Evolutionary conservation across 768 basidiomycete species (phyloP).

Genomic region (Mrakia hoshinonis): DNA sequence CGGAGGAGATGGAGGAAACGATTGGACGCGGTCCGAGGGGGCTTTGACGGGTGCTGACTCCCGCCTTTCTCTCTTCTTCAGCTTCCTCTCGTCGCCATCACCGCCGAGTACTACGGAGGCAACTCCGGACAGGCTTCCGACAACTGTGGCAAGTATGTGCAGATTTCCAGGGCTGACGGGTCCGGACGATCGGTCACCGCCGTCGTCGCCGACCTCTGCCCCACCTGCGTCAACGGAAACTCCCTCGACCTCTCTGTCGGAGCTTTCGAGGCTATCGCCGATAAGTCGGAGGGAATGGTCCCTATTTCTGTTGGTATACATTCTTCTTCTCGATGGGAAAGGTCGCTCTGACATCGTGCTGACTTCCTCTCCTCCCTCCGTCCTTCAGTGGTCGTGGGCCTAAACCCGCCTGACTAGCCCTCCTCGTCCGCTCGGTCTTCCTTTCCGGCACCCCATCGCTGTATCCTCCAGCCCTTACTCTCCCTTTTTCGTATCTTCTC

Average conservation of each 20-base stretch:
- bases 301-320: no score
- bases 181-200: constrained; percentile 55
- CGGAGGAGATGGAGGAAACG: no score
- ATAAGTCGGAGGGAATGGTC: constrained; percentile 11
- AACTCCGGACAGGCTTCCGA: constrained; percentile 51
- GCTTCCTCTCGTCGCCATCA: constrained; percentile 44
- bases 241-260: constrained; percentile 40
- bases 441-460: background rate
- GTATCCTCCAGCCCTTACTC: background rate
- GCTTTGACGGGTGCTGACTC: no score
- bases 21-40: no score
- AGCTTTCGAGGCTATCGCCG: background rate
- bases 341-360: background rate
- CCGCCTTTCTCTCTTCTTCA: background rate
- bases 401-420: background rate
- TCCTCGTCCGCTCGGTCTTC: background rate
- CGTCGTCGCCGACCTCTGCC: constrained; percentile 61
- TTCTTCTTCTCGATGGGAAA: no score
- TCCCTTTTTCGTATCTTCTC: no score
- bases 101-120: constrained; percentile 41
- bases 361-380: background rate
- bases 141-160: constrained; percentile 59
- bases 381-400: background rate
- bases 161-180: constrained; percentile 51
- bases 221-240: constrained; percentile 59